A percentile compares a stretch with the other conserved stretches of the same genome.
phyloP scores from a whole-genome alignment of 345 rosid genomes.

The Hevea brasiliensis region DNA sequence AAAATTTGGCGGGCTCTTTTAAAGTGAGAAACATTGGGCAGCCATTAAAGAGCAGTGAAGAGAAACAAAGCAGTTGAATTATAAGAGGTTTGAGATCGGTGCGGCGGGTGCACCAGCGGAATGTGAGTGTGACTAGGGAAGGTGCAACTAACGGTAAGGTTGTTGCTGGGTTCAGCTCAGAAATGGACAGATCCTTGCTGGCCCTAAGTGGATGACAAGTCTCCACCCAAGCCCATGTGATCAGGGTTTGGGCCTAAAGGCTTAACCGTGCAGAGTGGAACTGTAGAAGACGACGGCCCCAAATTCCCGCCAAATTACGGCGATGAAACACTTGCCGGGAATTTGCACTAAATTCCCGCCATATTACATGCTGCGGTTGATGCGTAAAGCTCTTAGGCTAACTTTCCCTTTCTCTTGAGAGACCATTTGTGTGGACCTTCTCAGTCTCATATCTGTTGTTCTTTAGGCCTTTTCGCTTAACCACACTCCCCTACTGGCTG shows the following conservation, averaged over 20 bases:
- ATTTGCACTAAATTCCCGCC: slow-evolving; percentile 18
- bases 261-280: too few species aligned
- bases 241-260: too few species aligned
- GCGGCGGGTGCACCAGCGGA: background rate
- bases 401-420: background rate
- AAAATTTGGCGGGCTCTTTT: slow-evolving; percentile 22
- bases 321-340: slow-evolving; percentile 16
- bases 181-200: background rate
- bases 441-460: background rate
- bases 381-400: background rate
- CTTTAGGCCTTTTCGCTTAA: background rate
- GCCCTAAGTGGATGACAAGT: background rate
- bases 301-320: slow-evolving; percentile 29
- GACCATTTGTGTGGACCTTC: background rate
- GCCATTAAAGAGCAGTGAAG: slow-evolving; percentile 22
- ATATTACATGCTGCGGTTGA: background rate
- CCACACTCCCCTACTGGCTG: background rate
- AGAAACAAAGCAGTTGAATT: background rate
- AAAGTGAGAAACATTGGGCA: slow-evolving; percentile 33
- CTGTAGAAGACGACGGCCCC: background rate
- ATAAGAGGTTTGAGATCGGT: background rate
- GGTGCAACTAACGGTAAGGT: background rate
- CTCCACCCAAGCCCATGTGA: background rate
- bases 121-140: background rate
- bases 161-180: background rate